Percentiles rank a stretch among this genome's conserved stretches.
These are phyloP conservation scores for Salix udensis DNA, from an alignment of 345 rosid species.

Conservation along the genomic window DNA sequence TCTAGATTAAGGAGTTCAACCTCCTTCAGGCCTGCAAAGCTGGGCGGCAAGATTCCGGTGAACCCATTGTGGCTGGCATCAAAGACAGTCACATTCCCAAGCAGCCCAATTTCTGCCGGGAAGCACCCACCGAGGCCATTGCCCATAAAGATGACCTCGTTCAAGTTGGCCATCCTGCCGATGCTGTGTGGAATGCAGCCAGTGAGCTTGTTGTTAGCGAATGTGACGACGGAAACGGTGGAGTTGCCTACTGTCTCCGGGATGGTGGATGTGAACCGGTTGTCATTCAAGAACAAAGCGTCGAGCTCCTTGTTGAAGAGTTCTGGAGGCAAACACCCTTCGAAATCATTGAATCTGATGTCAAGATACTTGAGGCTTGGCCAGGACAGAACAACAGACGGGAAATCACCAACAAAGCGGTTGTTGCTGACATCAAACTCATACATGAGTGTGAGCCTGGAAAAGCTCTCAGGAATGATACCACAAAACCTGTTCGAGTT, in stretches of 20 bases:
- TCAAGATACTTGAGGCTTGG: slow-evolving; percentile 51
- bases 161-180: slow-evolving; percentile 57
- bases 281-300: slow-evolving; percentile 70
- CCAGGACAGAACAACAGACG: slow-evolving; percentile 50
- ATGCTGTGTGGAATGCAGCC: slow-evolving; percentile 71
- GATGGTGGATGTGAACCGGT: slow-evolving; percentile 58
- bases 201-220: slow-evolving; percentile 60
- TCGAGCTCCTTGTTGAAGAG: slow-evolving; percentile 54
- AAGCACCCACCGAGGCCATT: slow-evolving; percentile 69
- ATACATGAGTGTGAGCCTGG: slow-evolving; percentile 45
- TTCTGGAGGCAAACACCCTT: slow-evolving; percentile 54
- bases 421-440: slow-evolving; percentile 89
- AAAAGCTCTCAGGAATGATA: slow-evolving; percentile 53
- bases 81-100: slow-evolving; percentile 46
- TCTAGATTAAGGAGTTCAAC: slow-evolving; percentile 42
- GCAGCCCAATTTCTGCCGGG: slow-evolving; percentile 56
- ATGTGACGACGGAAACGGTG: slow-evolving; percentile 46
- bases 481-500: slow-evolving; percentile 84
- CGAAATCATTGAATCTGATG: slow-evolving; percentile 67
- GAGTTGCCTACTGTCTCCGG: slow-evolving; percentile 70
- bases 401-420: slow-evolving; percentile 71
- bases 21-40: slow-evolving; percentile 30
- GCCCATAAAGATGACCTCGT: slow-evolving; percentile 52
- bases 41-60: slow-evolving; percentile 42
- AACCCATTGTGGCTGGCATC: slow-evolving; percentile 55